A percentile compares a stretch with the other conserved stretches of the same genome.
These are phyloP conservation scores for Pestalotiopsis sp. DNA, from an alignment of 2,329 filamentous ascomycete species.

Conservation along the genomic window DNA sequence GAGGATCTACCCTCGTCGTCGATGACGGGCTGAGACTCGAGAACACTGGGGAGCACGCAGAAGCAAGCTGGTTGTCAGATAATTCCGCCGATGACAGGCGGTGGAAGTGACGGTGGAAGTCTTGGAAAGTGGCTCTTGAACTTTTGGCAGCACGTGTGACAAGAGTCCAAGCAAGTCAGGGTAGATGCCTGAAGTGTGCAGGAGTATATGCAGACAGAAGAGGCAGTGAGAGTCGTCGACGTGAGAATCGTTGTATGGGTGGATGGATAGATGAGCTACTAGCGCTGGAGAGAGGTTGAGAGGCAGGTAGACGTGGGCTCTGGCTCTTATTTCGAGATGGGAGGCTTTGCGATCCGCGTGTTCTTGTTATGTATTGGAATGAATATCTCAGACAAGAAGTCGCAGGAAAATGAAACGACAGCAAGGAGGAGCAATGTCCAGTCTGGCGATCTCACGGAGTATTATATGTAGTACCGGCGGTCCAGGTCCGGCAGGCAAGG, in stretches of 20 bases:
- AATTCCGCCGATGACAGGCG: neutral
- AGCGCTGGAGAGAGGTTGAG: neutral
- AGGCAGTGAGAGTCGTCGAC: neutral
- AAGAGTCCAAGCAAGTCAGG: slow-evolving; percentile 10
- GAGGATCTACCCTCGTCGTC: neutral
- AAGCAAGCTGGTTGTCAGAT: neutral
- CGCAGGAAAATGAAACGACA: neutral
- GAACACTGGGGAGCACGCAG: neutral
- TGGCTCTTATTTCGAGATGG: neutral
- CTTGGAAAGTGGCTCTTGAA: neutral
- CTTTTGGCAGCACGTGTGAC: neutral
- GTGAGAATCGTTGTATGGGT: neutral
- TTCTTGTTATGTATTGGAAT: neutral
- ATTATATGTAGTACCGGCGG: neutral
- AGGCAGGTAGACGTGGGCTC: neutral
- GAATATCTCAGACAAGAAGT: neutral
- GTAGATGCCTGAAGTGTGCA: slow-evolving; percentile 19
- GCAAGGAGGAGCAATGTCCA: neutral
- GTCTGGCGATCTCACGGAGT: neutral
- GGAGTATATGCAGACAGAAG: slow-evolving; percentile 10
- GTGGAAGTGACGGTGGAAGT: neutral
- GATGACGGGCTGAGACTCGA: neutral
- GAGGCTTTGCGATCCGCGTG: neutral
- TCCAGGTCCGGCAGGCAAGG: neutral
- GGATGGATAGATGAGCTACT: neutral